Conservation (phyloP, 805 yeast species). For the Ogataea salicorniae region DNA sequence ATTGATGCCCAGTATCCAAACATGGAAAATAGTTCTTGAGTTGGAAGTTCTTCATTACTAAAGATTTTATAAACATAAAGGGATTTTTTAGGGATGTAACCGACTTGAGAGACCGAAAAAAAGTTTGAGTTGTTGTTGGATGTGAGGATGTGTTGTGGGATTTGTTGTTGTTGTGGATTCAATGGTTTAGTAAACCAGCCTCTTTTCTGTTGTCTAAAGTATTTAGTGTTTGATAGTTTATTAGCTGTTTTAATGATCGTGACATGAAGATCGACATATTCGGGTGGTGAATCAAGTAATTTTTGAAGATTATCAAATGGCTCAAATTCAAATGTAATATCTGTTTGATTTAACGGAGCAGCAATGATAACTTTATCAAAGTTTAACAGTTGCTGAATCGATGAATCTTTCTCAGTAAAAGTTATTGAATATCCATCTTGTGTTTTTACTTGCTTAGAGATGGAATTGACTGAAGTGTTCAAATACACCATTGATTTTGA, state of each 20-base stretch:
- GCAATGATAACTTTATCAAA: constrained; percentile 44
- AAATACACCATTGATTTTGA: constrained; percentile 32
- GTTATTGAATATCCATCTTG: constrained; percentile 3
- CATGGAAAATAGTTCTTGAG: neutral
- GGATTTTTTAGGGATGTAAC: constrained; percentile 21
- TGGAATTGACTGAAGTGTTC: constrained; percentile 24
- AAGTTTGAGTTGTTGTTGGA: constrained; percentile 19
- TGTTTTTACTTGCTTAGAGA: constrained; percentile 6
- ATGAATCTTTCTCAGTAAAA: neutral
- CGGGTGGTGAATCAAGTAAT: constrained; percentile 16
- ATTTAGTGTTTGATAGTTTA: constrained; percentile 8
- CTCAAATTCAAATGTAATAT: constrained; percentile 15
- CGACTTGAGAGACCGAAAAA: constrained; percentile 31
- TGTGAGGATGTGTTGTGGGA: constrained; percentile 19
- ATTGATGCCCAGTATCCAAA: constrained; percentile 24
- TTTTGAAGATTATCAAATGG: constrained; percentile 1
- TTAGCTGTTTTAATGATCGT: constrained; percentile 28
- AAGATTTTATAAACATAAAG: constrained; percentile 41
- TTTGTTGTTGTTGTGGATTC: constrained; percentile 22
- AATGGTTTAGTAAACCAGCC: no score
- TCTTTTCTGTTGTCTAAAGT: constrained; percentile 21
- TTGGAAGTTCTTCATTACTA: constrained; percentile 11
- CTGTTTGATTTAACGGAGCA: constrained; percentile 34
- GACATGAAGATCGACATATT: constrained; percentile 37
- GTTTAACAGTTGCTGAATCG: constrained; percentile 1